Evolutionary conservation across 371 early-diverging fungal species (phyloP), one percentile per base, ranked within the genome.

Genomic region (Capillidium rhysosporum): DNA sequence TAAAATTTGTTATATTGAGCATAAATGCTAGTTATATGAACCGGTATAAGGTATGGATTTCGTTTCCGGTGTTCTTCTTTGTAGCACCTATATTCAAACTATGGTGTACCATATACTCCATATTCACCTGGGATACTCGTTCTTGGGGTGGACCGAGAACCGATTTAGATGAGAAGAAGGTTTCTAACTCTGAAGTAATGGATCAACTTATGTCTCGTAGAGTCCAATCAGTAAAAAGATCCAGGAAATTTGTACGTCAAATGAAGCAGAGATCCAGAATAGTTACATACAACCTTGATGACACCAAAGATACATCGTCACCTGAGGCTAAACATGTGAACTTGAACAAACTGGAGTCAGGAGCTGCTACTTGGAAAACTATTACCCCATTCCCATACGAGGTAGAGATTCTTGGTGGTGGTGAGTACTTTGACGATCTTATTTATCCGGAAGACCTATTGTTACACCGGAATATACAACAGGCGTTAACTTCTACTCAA

Each of bases 51-150:
- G 21, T 51, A 18, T 51, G 20, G n/a, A 39, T 51, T 34, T 31
- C 51, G n/a, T 51, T 51, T 24, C 51, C 51, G 20, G 28, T 51
- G 14, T 51, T 51, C 51, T 51, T 51, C 38, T 34, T 51, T 38
- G n/a, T 51, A 20, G 18, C 30, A 3, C 51, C 51, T 9, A 51
- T 51, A 18, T 51, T 51, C 38, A 51, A 51, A 23, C 20, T 51
- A 34, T 51, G 51, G 51, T 51, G 51, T 29, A 51, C 51, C 21
- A 39, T 51, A 8, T 51, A 51, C 38, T 51, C 51, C 34, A 51
- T 51, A 8, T 39, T 51, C 38, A 51, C 51, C 14, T 51, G 51
- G 51, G 51, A 51, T 18, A 51, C 51, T 38, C 29, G 51, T 18
- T 34, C 34, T 5, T 51, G 51, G 51, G 51, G 51, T 18, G 51